Base-by-base conservation (phyloP, 2,329 filamentous ascomycete genomes). In the Fusarium sp. region DNA sequence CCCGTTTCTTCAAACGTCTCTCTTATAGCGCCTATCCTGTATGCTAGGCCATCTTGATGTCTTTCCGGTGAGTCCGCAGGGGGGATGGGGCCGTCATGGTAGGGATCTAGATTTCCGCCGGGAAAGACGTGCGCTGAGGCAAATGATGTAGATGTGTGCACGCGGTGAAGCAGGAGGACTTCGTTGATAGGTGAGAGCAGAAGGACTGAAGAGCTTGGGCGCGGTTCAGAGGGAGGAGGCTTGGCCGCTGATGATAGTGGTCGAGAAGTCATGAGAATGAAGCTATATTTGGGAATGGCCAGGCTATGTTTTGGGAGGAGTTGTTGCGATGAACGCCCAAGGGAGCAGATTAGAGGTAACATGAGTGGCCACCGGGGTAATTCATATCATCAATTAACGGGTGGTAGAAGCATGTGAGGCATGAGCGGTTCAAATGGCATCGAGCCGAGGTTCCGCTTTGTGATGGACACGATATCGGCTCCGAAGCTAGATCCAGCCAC, bases 1-100 rank as follows among this genome's bases (percentile, higher is more conserved):
- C 95, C 95, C 63, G 91, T 93, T 78, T 98, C 95, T 73, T 99
- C 95, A 71, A 98, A 98, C 0, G 92, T 92, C 79, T 98, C 95
- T 7, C 95, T 83, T 21, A 98, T 86, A 0, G 93, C 95, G 6
- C 89, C 93, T 32, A 91, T 76, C n/a, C 93, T 82, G 71, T 97
- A 97, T 4, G 86, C 83, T 1, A 80, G 77, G 1, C 87, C 87
- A 72, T 97, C 93, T 10, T 80, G 74, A 68, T 97, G 93, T 11
- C 88, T 79, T 9, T 76, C 78, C 0, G 79, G 75, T 25, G 85
- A 79, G 14, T 81, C 80, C 0, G 72, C 67, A 1, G 61, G 62
- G 0, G 83, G 81, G 2, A 85, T 73, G 0, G 65, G 65, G 3
- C 91, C 93, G 67, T 98, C 94, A 69, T 97, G 92, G 17, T 84